Evolutionary conservation across 139 green algal genomes (phyloP), one percentile per base, ranked within the genome.

Genomic region (Gonium pectorale): DNA sequence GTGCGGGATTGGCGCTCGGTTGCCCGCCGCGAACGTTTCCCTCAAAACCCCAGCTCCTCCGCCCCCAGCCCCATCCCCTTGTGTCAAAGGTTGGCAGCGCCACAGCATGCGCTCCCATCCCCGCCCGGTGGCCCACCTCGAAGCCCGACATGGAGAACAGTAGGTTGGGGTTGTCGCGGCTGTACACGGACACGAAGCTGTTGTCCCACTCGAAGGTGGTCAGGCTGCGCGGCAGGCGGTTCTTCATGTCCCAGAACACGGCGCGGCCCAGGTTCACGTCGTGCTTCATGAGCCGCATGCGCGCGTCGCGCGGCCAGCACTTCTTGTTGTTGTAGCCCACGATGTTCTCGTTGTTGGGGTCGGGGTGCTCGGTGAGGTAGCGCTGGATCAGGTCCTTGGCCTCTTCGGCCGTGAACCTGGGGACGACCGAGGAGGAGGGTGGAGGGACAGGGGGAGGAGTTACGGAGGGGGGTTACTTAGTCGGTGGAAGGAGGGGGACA

Each of bases 301-400:
- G 95, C 31, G 97, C 95, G 87, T 99, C 97, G 31, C 97, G 91
- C 41, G 97, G 97, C 97, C 97, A 99, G 93, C 97, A 99, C 93
- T 97, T 98, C 59, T 87, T 87, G 93, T 99, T 99, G 94, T 99
- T 99, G 91, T 99, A 99, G 33, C 97, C 97, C 52, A 99, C 97
- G 67, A 99, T 98, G 93, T 99, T 99, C 87, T 99, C 97, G 87
- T 99, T 99, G 94, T 99, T 99, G 88, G 97, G 97, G 92, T 99
- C 97, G 0, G 97, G 97, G 90, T 99, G 95, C 95, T 99, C 97
- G 22, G 97, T 99, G 8, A 99, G 92, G 93, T 98, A 99, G 68
- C 96, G 94, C 92, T 97, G 93, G 87, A 99, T 98, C 9, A 99
- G 90, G 82, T 98, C 96, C 80, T 93, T 94, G 35, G 95, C 92